Conservation (phyloP, 1,139 yeast genomes). For the Pichia sp. region DNA sequence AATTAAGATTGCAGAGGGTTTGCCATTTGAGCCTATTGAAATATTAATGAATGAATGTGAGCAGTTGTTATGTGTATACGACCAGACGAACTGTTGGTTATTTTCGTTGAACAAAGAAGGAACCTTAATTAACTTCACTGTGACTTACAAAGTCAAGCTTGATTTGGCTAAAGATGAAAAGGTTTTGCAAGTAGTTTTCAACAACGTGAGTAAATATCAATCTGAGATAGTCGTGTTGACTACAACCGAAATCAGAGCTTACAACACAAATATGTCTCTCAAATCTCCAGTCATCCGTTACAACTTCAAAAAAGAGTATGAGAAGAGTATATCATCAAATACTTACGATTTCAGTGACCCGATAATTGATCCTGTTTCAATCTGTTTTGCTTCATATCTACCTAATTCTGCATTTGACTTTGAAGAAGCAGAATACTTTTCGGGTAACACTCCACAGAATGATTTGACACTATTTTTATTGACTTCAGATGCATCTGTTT, state of each 20-base stretch:
- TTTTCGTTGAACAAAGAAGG: conserved; percentile 25
- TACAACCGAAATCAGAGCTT: conserved; percentile 18
- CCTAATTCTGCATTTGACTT: conserved; percentile 1
- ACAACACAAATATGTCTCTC: conserved; percentile 20
- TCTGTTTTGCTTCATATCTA: conserved; percentile 43
- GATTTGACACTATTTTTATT: conserved; percentile 44
- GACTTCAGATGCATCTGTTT: conserved; percentile 52
- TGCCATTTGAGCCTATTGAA: conserved; percentile 23
- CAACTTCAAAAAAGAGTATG: conserved; percentile 15
- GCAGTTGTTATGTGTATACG: conserved; percentile 26
- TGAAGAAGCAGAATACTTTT: background rate
- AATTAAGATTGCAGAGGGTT: conserved; percentile 5
- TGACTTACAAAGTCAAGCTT: conserved; percentile 14
- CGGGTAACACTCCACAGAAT: conserved; percentile 5
- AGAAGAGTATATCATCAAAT: conserved; percentile 3
- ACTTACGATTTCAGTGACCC: conserved; percentile 10
- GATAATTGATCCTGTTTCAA: conserved; percentile 38
- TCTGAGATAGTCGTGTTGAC: conserved; percentile 30
- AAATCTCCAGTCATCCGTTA: conserved; percentile 21
- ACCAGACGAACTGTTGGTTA: conserved; percentile 16
- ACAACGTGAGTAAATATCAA: conserved; percentile 25
- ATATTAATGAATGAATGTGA: conserved; percentile 24
- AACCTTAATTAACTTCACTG: conserved; percentile 16
- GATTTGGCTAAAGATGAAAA: conserved; percentile 17
- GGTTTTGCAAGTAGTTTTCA: conserved; percentile 27